Conservation (phyloP, 2,329 filamentous ascomycete species). For the Ploettnerulaceae sp. region DNA sequence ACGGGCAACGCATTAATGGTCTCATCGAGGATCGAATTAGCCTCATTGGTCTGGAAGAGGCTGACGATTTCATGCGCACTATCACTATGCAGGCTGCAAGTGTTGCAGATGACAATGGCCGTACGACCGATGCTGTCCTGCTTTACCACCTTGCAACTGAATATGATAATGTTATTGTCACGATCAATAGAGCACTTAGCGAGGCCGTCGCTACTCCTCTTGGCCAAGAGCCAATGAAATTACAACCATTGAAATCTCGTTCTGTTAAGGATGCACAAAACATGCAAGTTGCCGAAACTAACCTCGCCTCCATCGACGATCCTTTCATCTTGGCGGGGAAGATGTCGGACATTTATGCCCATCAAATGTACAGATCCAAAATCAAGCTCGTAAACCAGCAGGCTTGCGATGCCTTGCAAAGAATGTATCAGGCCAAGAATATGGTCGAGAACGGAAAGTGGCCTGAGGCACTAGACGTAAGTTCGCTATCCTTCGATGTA, state of each 20-base stretch:
- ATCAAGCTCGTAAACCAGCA: slow-evolving; percentile 55
- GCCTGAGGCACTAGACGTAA: slow-evolving; percentile 59
- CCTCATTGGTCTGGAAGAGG: slow-evolving; percentile 73
- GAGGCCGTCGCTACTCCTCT: slow-evolving; percentile 84
- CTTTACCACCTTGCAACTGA: slow-evolving; percentile 93
- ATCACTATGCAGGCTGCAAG: slow-evolving; percentile 90
- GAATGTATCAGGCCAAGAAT: slow-evolving; percentile 56
- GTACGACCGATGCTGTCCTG: slow-evolving; percentile 88
- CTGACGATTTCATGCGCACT: slow-evolving; percentile 82
- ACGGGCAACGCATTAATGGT: slow-evolving; percentile 80
- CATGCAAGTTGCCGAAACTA: slow-evolving; percentile 42
- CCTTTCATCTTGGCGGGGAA: slow-evolving; percentile 57
- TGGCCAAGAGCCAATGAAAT: slow-evolving; percentile 70
- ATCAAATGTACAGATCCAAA: slow-evolving; percentile 55
- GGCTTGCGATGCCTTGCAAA: slow-evolving; percentile 53
- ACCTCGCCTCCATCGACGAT: slow-evolving; percentile 63
- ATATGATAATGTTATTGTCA: slow-evolving; percentile 87
- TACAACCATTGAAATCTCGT: slow-evolving; percentile 48
- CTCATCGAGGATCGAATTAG: slow-evolving; percentile 80
- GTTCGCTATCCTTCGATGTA: slow-evolving; percentile 32
- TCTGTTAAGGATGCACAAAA: slow-evolving; percentile 13
- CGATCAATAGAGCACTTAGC: slow-evolving; percentile 84
- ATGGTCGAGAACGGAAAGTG: slow-evolving; percentile 54
- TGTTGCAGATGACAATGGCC: slow-evolving; percentile 89
- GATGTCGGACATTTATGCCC: slow-evolving; percentile 58